phyloP scores from a whole-genome alignment of 2,329 filamentous ascomycete species.

The Myriosclerotinia scirpicola region DNA sequence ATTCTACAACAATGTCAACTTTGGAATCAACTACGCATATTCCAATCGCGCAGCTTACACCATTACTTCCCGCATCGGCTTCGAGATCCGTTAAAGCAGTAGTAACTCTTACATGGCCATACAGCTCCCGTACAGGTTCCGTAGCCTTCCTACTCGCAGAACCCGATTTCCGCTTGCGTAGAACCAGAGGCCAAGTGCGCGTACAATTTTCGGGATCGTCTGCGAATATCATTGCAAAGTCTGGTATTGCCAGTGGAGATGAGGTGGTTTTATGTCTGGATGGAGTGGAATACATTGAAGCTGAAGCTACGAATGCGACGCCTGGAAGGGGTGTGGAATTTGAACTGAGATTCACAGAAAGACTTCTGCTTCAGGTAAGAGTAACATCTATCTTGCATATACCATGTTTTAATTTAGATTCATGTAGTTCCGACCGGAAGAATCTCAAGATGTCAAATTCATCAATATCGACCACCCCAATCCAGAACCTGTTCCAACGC shows the following conservation, averaged over 20 bases:
- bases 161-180: slow-evolving; percentile 77
- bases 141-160: slow-evolving; percentile 82
- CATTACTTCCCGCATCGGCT: slow-evolving; percentile 46
- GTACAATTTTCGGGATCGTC: slow-evolving; percentile 70
- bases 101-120: slow-evolving; percentile 89
- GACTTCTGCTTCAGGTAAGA: slow-evolving; percentile 50
- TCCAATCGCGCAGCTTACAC: slow-evolving; percentile 57
- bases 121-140: slow-evolving; percentile 71
- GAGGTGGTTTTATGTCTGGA: slow-evolving; percentile 67
- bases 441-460: slow-evolving; percentile 49
- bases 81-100: slow-evolving; percentile 62
- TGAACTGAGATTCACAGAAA: slow-evolving; percentile 57
- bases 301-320: slow-evolving; percentile 44
- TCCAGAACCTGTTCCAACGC: slow-evolving; percentile 32
- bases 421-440: slow-evolving; percentile 49
- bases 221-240: slow-evolving; percentile 67
- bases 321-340: slow-evolving; percentile 56
- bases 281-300: slow-evolving; percentile 60
- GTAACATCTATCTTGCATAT: not conserved
- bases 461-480: slow-evolving; percentile 54
- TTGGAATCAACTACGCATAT: slow-evolving; percentile 43
- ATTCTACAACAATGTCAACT: slow-evolving; percentile 8
- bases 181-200: slow-evolving; percentile 75
- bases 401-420: slow-evolving; percentile 28
- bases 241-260: slow-evolving; percentile 75